Base-by-base conservation (phyloP, 1,139 yeast species). In the Sugiyamaella grinbergsii region DNA sequence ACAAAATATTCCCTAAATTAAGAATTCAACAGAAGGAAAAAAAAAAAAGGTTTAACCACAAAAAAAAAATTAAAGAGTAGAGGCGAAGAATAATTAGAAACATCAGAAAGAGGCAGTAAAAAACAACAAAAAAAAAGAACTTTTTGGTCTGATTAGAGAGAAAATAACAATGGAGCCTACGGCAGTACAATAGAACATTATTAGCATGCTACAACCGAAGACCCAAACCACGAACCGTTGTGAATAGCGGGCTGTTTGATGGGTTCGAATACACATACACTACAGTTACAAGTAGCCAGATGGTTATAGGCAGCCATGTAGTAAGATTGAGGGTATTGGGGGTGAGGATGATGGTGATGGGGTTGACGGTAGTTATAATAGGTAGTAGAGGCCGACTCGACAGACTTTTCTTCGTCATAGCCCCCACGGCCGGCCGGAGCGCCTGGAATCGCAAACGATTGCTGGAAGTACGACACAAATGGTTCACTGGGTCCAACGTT, bases 261-360 rank as follows among this genome's bases (percentile, higher is more conserved):
- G 7, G 58, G 57, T 36, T 58, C 61, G 42, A 54, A 55, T 1
- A 50, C 47, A 44, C 61, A 58, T 45, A 55, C 31, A 36, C 52
- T 54, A 41, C 61, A 58, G 31, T 53, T 56, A 51, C 61, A 58
- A 2, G 59, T 50, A 13, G 56, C 54, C 50, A 55, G 39, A 38
- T 55, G 53, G 44, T 53, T 56, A 47, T 52, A 57, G 3, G 59
- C 56, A 22, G 59, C 45, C 47, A 57, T 54, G 49, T 58, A 58
- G 31, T 51, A 55, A 1, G 60, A 55, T 18, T 50, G 42, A 22
- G 53, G 40, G 40, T 43, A 43, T 34, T 43, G 47, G 5, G 19
- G 46, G 11, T 32, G 45, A 29, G 29, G 45, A 31, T 28, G 15
- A 11, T 23, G 54, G 7, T 23, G 51, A 24, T 41, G 42, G 4